Evolutionary conservation across 2,329 filamentous ascomycete genomes (phyloP).

Genomic region (Alternaria alternata): DNA sequence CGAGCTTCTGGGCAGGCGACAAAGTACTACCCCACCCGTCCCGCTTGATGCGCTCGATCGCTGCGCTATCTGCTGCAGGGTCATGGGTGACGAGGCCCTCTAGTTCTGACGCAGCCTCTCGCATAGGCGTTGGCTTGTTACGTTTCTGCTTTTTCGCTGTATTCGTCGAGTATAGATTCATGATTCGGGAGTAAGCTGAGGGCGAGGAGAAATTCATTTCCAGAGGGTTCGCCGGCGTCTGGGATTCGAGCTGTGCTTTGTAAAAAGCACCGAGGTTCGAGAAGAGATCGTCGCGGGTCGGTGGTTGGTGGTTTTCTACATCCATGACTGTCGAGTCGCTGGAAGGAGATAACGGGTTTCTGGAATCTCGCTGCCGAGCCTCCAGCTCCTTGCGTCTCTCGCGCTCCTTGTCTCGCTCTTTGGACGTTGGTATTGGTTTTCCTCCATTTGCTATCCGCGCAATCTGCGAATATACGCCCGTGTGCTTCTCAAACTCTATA

Average conservation of each 20-base stretch:
- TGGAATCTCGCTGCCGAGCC: constrained; percentile 27
- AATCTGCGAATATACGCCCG: constrained; percentile 83
- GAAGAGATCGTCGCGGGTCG: constrained; percentile 76
- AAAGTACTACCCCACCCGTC: constrained; percentile 74
- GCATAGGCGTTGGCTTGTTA: constrained; percentile 76
- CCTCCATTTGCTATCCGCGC: constrained; percentile 68
- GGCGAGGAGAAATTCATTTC: constrained; percentile 74
- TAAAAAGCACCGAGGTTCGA: constrained; percentile 81
- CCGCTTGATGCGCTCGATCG: constrained; percentile 63
- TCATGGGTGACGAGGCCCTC: constrained; percentile 75
- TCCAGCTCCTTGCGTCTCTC: constrained; percentile 47
- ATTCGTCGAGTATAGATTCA: constrained; percentile 79
- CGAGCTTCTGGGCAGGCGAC: constrained; percentile 60
- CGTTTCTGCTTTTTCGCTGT: constrained; percentile 63
- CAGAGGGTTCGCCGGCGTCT: constrained; percentile 60
- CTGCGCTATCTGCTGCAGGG: constrained; percentile 66
- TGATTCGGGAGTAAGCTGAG: constrained; percentile 83
- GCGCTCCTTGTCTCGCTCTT: constrained; percentile 52
- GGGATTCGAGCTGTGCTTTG: constrained; percentile 72
- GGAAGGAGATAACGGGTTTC: constrained; percentile 27
- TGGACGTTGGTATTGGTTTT: constrained; percentile 50
- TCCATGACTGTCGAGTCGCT: constrained; percentile 23
- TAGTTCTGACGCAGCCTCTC: constrained; percentile 73
- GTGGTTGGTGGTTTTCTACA: constrained; percentile 23
- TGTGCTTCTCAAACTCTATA: constrained; percentile 88